A percentile compares a stretch with the other conserved stretches of the same genome.
Evolutionary conservation across 257 asterid genomes (phyloP).

Genomic region (Primulina tabacum): DNA sequence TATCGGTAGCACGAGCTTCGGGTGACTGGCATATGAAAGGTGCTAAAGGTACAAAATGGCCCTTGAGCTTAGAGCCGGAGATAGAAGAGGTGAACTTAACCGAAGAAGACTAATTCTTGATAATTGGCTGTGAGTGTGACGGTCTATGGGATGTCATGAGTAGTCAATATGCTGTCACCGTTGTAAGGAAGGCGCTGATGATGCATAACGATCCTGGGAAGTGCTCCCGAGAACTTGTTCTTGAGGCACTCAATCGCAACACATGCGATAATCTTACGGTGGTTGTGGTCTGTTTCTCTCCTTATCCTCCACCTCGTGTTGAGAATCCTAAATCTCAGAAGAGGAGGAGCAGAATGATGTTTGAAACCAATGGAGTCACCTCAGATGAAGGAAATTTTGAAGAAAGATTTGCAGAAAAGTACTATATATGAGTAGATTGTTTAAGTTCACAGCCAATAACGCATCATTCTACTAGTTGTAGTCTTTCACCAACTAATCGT

Average conservation of each 20-base stretch:
- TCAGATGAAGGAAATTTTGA: neutral
- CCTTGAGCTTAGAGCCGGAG: constrained; percentile 79
- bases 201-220: constrained; percentile 66
- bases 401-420: too few species aligned
- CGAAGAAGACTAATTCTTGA: constrained; percentile 82
- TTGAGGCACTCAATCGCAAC: constrained; percentile 49
- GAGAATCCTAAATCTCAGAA: constrained; percentile 37
- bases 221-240: constrained; percentile 62
- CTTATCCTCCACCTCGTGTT: constrained; percentile 43
- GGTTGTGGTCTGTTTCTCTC: constrained; percentile 46
- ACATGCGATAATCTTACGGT: constrained; percentile 50
- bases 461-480: too few species aligned
- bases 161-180: constrained; percentile 79
- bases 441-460: neutral
- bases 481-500: too few species aligned
- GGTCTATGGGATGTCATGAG: constrained; percentile 97
- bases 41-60: constrained; percentile 56
- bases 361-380: constrained; percentile 20
- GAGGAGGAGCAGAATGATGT: constrained; percentile 51
- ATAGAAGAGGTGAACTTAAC: constrained; percentile 56
- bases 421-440: too few species aligned
- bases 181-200: constrained; percentile 82
- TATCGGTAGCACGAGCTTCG: constrained; percentile 81
- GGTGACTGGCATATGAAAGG: constrained; percentile 98
- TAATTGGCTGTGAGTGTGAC: constrained; percentile 82